phyloP scores from a whole-genome alignment of 208 protist species.

The Acanthamoeba divionensis region DNA sequence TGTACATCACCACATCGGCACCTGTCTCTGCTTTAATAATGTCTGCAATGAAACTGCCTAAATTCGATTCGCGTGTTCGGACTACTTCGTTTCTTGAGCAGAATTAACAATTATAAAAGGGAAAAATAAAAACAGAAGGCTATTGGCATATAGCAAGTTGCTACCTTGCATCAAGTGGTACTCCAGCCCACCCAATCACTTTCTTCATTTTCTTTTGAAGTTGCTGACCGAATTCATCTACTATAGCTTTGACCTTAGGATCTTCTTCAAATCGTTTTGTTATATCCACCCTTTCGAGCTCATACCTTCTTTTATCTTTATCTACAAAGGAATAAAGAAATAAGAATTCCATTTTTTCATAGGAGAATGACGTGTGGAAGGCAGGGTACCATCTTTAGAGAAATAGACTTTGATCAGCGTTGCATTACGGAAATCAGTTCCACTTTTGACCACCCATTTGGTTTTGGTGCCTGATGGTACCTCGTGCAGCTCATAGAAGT shows the following conservation, averaged over 20 bases:
- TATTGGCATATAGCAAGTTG: not conserved
- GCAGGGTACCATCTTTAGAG: no score
- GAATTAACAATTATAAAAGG: not conserved
- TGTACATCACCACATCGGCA: not conserved
- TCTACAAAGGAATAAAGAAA: no score
- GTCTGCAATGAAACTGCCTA: slow-evolving; percentile 27
- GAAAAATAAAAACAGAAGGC: not conserved
- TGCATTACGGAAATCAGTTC: slow-evolving; percentile 39
- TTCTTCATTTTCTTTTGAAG: not conserved
- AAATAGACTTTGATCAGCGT: no score
- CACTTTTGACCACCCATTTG: slow-evolving; percentile 22
- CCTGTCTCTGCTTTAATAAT: not conserved
- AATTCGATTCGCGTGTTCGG: not conserved
- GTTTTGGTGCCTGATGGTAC: no score
- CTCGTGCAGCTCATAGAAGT: slow-evolving; percentile 51
- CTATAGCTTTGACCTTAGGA: not conserved
- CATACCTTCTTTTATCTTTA: no score
- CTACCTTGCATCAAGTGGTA: slow-evolving; percentile 24
- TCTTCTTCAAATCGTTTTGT: slow-evolving; percentile 34
- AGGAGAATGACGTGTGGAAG: no score
- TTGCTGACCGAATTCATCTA: not conserved
- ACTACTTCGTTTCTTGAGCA: not conserved
- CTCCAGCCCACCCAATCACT: slow-evolving; percentile 23
- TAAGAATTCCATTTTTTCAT: no score
- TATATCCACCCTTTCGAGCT: not conserved